phyloP scores from a whole-genome alignment of 805 yeast species.

The Yarrowia bubula region DNA sequence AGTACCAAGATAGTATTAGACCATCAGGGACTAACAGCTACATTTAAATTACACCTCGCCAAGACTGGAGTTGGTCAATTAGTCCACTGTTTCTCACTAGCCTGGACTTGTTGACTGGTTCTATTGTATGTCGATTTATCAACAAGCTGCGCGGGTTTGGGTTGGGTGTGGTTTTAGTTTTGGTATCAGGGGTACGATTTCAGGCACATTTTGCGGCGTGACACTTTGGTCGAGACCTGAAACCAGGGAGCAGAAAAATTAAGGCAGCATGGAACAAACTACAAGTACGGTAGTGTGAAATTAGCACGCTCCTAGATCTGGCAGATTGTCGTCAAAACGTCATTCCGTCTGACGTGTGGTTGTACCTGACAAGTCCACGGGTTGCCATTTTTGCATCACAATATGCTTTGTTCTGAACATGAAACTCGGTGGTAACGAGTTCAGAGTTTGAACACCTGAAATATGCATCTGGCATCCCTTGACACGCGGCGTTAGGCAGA shows the following conservation, averaged over 20 bases:
- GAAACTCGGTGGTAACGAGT: not conserved
- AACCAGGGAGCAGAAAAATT: no score
- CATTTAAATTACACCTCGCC: not conserved
- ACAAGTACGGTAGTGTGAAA: no score
- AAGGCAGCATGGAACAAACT: no score
- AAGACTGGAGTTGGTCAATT: not conserved
- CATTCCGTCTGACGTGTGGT: not conserved
- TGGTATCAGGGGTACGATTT: no score
- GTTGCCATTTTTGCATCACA: not conserved
- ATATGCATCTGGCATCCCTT: slow-evolving; percentile 15
- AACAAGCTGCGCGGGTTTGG: not conserved
- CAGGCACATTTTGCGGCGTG: no score
- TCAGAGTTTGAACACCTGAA: slow-evolving; percentile 1
- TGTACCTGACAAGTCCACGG: not conserved
- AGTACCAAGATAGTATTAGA: no score
- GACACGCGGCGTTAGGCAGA: slow-evolving; percentile 3
- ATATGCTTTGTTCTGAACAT: not conserved
- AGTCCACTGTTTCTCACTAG: not conserved
- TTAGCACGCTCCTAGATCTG: not conserved
- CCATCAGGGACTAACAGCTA: no score
- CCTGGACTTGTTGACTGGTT: not conserved
- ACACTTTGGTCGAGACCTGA: no score
- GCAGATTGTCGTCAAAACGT: not conserved
- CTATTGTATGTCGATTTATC: no score
- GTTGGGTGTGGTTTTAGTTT: not conserved